Evolutionary conservation across 148 eudicot species (phyloP), one percentile per base, ranked within the genome.

Genomic region (Rhododendron henanense): DNA sequence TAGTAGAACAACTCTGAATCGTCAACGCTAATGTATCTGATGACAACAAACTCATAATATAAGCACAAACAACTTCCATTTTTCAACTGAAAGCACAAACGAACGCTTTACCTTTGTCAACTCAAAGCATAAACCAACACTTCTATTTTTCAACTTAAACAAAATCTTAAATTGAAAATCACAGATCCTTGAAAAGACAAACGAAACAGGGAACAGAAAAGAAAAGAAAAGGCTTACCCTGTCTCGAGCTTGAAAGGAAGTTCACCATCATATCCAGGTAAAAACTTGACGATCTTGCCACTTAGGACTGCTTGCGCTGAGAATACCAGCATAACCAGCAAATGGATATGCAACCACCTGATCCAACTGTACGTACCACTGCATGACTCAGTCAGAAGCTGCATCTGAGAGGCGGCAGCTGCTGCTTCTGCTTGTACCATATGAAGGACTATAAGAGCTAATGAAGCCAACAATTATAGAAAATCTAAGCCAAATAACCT

Each of bases 161-260:
- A 41, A 5, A 0, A 41, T 41, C 44, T 41, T 5, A 0, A 41
- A 41, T 41, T 41, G 44, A 41, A 41, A 41, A 41, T 41, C 0
- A 41, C 44, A 5, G 7, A 41, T 41, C 44, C 44, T 39, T 39
- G 44, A 39, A 39, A 39, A 39, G 44, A 39, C 44, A 39, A 39
- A 39, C 6, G 6, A 39, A 39, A 39, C 44, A 39, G 44, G 44
- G 6, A 41, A 41, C 6, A 0, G 44, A 41, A 41, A 41, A 41
- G 44, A 41, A 41, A 41, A 39, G 41, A 39, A 39, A 11, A 51
- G 19, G 35, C 75, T 44, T 55, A 87, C 91, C 91, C 91, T 7
- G 91, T 89, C 45, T 89, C 91, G 35, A 89, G 89, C 69, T 83
- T 87, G 88, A 89, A 89, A 8, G 91, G 91, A 79, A 89, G 91